phyloP scores from a whole-genome alignment of 148 eudicot genomes.

The Spergularia marina region DNA sequence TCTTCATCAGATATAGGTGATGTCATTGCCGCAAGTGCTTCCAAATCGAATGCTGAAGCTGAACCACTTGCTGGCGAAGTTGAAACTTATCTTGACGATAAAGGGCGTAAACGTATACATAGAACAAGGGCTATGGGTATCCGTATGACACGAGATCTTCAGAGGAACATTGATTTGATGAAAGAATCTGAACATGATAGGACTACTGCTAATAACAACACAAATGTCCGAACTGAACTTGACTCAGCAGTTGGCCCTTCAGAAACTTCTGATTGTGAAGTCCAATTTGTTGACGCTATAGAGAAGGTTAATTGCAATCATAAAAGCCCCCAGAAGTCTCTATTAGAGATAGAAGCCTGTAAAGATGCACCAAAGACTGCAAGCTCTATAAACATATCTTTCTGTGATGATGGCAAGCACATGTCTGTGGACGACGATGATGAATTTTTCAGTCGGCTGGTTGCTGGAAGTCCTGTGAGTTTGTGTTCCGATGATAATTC shows the following conservation, averaged over 20 bases:
- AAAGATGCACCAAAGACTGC: constrained; percentile 27
- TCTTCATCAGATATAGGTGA: constrained; percentile 26
- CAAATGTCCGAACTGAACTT: constrained; percentile 20
- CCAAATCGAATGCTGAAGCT: constrained; percentile 31
- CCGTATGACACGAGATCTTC: constrained; percentile 91
- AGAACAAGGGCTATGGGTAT: constrained; percentile 88
- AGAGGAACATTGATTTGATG: constrained; percentile 85
- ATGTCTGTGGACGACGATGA: constrained; percentile 50
- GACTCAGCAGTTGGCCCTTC: constrained; percentile 21
- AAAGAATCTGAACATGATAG: constrained; percentile 64
- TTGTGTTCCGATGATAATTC: constrained; percentile 36
- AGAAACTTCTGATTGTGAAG: constrained; percentile 16
- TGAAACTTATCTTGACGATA: constrained; percentile 72
- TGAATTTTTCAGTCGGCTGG: constrained; percentile 64
- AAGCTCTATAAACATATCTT: constrained; percentile 57
- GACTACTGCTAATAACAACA: constrained; percentile 13
- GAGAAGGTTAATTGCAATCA: constrained; percentile 24
- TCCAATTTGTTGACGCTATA: constrained; percentile 26
- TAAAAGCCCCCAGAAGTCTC: constrained; percentile 22
- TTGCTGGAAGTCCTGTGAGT: constrained; percentile 48
- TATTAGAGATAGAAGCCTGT: constrained; percentile 21
- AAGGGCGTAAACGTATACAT: constrained; percentile 64
- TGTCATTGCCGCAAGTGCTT: constrained; percentile 28
- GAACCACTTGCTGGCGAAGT: constrained; percentile 36
- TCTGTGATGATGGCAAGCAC: constrained; percentile 49